Evolutionary conservation across 345 rosid genomes (phyloP), one percentile per base, ranked within the genome.

Genomic region (Dipteronia sinensis): DNA sequence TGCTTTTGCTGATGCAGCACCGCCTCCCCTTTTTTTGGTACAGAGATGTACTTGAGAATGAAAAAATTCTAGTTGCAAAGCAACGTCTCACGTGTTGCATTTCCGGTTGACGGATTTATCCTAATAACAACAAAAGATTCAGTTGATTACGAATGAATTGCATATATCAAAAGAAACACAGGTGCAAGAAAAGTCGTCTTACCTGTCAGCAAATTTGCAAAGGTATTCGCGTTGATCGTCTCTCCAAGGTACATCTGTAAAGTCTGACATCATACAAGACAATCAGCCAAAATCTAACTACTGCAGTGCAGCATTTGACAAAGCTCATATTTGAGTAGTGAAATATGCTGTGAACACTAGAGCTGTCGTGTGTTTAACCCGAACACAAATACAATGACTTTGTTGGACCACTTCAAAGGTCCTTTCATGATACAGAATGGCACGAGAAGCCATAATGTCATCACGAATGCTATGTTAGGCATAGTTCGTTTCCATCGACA

Each of bases 141-240:
- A 17, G 7, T 72, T 63, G 68, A 3, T 64, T 53, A 38, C 12
- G 5, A 63, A 29, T 29, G 11, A n/a, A 67, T 65, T 15, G 59
- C 10, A 61, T 22, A 78, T 73, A 78, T 70, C 40, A 20, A 38
- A 3, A 25, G 44, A 69, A 23, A 72, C 10, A 8, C 22, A 3
- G 5, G 12, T 13, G 11, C 70, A 75, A 76, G 51, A 51, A 53
- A 51, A 34, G 6, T 22, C 10, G 31, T 46, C 84, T 79, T 88
- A 93, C 99, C 98, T 97, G 71, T 95, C 93, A 0, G 98, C 99
- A 31, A 86, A 69, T 88, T 92, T 90, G 87, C 99, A 95, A 62
- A 93, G 94, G 71, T 95, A 90, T 74, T 79, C 91, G 23, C 94
- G 83, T 83, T 95, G 99, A 82, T 95, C 98, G 3, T 95, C 97